Conservation (phyloP, 1,139 yeast genomes). For the Kodamaea derodonti region DNA sequence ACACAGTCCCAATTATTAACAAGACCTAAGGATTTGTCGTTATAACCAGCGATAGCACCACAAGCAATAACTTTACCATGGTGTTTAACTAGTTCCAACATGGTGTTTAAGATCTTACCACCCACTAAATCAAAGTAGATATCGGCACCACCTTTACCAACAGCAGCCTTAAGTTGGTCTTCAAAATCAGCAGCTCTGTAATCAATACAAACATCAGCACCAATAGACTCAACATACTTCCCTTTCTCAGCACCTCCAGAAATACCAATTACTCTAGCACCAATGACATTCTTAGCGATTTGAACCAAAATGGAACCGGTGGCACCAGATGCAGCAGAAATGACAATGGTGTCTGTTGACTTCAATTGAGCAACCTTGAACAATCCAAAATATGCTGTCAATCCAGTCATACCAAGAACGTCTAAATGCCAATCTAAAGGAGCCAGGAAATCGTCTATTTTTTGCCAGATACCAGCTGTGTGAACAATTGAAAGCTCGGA, state of each 20-base stretch:
- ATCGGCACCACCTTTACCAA: slow-evolving; percentile 24
- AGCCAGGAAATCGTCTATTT: slow-evolving; percentile 8
- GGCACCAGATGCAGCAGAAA: slow-evolving; percentile 32
- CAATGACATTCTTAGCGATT: slow-evolving; percentile 26
- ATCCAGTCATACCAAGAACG: slow-evolving; percentile 33
- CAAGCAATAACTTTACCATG: slow-evolving; percentile 26
- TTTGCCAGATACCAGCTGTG: slow-evolving; percentile 7
- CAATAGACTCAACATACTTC: slow-evolving; percentile 26
- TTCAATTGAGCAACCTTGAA: slow-evolving; percentile 22
- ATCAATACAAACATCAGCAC: slow-evolving; percentile 27
- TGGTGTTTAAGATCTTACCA: slow-evolving; percentile 18
- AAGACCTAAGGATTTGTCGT: slow-evolving; percentile 26
- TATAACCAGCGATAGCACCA: slow-evolving; percentile 29
- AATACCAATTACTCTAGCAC: slow-evolving; percentile 27
- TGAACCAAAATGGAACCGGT: slow-evolving; percentile 31
- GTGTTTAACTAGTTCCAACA: slow-evolving; percentile 17
- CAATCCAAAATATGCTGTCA: slow-evolving; percentile 31
- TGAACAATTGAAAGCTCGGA: slow-evolving; percentile 11
- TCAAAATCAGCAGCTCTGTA: slow-evolving; percentile 15
- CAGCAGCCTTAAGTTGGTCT: slow-evolving; percentile 10
- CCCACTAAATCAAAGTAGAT: slow-evolving; percentile 25
- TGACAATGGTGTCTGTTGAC: slow-evolving; percentile 22
- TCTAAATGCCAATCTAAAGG: slow-evolving; percentile 37
- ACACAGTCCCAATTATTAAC: slow-evolving; percentile 23
- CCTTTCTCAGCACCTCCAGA: slow-evolving; percentile 29